Percentiles rank a stretch among this genome's conserved stretches.
phyloP scores from a whole-genome alignment of 305 asterid genomes.

The Fraxinus angustifolia region DNA sequence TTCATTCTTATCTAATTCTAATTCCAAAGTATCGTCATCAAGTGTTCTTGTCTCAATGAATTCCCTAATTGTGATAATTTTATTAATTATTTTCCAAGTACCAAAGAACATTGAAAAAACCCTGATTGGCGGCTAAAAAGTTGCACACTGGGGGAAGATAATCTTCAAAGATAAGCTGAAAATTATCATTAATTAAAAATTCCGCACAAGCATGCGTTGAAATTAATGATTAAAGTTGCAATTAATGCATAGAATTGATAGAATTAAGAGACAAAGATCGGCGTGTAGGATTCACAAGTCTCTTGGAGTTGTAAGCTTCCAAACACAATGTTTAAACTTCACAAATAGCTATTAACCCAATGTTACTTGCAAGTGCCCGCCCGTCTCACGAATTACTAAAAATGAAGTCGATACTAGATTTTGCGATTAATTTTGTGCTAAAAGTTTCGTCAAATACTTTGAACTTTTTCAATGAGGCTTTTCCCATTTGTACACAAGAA shows the following conservation, averaged over 20 bases:
- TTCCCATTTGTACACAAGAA: too few relatives aligned
- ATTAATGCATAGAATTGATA: background rate
- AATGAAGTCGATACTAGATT: background rate
- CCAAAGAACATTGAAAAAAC: conserved; percentile 20
- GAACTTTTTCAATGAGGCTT: background rate
- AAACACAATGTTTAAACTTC: conserved; percentile 52
- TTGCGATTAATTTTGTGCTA: background rate
- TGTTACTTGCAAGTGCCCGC: background rate
- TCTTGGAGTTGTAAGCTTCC: conserved; percentile 42
- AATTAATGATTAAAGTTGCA: conserved; percentile 32
- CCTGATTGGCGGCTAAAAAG: conserved; percentile 54
- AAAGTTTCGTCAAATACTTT: background rate
- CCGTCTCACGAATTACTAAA: background rate
- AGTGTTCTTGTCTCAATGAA: background rate
- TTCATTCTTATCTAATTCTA: background rate
- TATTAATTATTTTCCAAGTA: conserved; percentile 13
- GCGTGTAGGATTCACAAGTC: conserved; percentile 36
- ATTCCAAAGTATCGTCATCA: background rate
- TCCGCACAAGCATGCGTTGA: conserved; percentile 43
- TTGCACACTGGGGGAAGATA: conserved; percentile 25
- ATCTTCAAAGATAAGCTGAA: conserved; percentile 21
- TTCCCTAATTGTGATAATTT: background rate
- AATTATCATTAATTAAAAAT: background rate
- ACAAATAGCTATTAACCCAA: conserved; percentile 17
- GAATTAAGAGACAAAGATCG: conserved; percentile 34